Base-by-base conservation (phyloP, 208 protist genomes). In the Crithidia thermophila region DNA sequence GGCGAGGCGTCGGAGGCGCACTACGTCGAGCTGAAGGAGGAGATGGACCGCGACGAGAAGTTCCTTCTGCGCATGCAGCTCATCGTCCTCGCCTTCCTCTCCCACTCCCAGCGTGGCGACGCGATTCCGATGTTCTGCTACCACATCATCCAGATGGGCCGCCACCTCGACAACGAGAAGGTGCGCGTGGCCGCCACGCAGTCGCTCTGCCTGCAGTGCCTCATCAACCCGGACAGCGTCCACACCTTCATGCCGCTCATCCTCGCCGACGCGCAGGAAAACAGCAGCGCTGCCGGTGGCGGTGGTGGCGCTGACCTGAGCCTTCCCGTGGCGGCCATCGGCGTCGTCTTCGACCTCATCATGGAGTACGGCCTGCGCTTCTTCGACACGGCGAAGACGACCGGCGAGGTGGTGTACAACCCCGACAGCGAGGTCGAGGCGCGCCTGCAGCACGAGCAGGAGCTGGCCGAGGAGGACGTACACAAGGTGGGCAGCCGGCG, bases 161-260 rank as follows among this genome's bases (percentile, higher is more conserved):
- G 91, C 18, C 87, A 89, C 49, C 85, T 87, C 52, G 82, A 90
- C 59, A 84, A 84, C 52, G 87, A 89, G 31, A 72, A 43, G 56
- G 91, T 96, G 28, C 79, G 82, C n/a, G 83, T 88, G 33, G 79
- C 74, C 20, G 86, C 91, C 25, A 96, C 85, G 21, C 82, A 82
- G 42, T 93, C 88, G 18, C 75, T 96, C 0, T 84, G 85, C 10
- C 56, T 96, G 49, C 87, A 89, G 70, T 96, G 91, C 75, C 82
- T 96, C 21, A 88, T 96, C 39, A 87, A 82, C 58, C 86, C 91
- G 9, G 87, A 94, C 37, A 81, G 81, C 27, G 91, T 96, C 34
- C 91, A 96, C 74, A 96, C 91, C 39, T 96, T 96, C 72, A 84
- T 96, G 77, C 91, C 91, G 11, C 74, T 94, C 21, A 86, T 96